Conservation (phyloP, 495 filamentous ascomycete genomes). For the Parachaetomium inaequale region DNA sequence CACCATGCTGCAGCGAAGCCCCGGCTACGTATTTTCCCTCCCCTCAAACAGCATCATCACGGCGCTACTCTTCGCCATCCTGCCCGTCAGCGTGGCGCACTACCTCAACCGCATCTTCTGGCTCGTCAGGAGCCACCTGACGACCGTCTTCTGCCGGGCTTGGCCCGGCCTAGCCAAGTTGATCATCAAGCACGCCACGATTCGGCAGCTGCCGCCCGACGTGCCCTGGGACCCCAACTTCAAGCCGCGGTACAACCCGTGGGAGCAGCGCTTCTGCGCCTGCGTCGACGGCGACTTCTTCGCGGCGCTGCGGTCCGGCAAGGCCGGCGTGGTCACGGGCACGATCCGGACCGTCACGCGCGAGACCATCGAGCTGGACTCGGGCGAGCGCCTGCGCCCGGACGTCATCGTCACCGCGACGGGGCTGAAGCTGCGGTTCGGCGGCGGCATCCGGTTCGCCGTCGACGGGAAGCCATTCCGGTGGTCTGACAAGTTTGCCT, state of each 20-base stretch:
- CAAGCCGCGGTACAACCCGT: constrained; percentile 12
- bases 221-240: constrained; percentile 12
- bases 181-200: not conserved
- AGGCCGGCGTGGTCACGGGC: constrained; percentile 5
- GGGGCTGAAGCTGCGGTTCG: constrained; percentile 11
- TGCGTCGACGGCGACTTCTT: constrained; percentile 16
- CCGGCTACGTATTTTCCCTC: constrained; percentile 9
- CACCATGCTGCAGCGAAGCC: constrained; percentile 13
- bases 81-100: constrained; percentile 1
- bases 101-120: constrained; percentile 11
- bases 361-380: constrained; percentile 3
- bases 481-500: constrained; percentile 8
- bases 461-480: not conserved
- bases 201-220: constrained; percentile 9
- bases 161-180: constrained; percentile 5
- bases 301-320: constrained; percentile 11
- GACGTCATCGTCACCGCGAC: constrained; percentile 13
- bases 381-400: constrained; percentile 6
- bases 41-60: constrained; percentile 13
- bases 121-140: constrained; percentile 6
- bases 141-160: constrained; percentile 2
- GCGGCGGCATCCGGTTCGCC: constrained; percentile 2
- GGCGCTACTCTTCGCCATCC: constrained; percentile 5
- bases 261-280: constrained; percentile 14
- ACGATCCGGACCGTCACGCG: constrained; percentile 1